Conservation (phyloP, 2,329 filamentous ascomycete species). For the Eutypella sp. region DNA sequence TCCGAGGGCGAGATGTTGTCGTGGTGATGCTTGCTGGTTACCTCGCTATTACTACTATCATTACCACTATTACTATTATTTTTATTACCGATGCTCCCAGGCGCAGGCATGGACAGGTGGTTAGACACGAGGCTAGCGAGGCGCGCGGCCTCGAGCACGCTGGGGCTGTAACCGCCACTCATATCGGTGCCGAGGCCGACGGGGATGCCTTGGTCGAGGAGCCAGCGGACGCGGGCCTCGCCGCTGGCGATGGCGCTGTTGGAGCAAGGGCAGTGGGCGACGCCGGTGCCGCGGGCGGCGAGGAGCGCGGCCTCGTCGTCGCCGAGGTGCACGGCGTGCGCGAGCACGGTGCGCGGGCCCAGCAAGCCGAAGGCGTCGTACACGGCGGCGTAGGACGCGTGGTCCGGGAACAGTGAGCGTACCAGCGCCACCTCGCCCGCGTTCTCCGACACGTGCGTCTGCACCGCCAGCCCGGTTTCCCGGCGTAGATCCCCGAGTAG, state of each 20-base stretch:
- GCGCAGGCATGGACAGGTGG: constrained; percentile 55
- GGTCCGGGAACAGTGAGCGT: constrained; percentile 59
- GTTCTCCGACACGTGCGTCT: constrained; percentile 92
- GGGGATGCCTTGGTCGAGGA: constrained; percentile 69
- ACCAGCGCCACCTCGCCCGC: constrained; percentile 68
- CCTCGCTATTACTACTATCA: too few relatives aligned
- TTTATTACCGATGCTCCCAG: constrained; percentile 14
- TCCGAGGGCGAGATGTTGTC: constrained; percentile 9
- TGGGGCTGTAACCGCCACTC: constrained; percentile 78
- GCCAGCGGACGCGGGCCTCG: constrained; percentile 65
- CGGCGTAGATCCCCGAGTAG: constrained; percentile 60
- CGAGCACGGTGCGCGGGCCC: constrained; percentile 69
- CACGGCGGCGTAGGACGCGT: constrained; percentile 64
- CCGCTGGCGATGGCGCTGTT: constrained; percentile 82
- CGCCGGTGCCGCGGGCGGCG: constrained; percentile 53
- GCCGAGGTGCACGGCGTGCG: constrained; percentile 75
- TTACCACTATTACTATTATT: too few relatives aligned
- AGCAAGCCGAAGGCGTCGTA: constrained; percentile 73
- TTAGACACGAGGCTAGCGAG: constrained; percentile 77
- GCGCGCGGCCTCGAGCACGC: constrained; percentile 75
- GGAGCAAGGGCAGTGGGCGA: constrained; percentile 82
- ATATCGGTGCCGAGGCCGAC: constrained; percentile 90
- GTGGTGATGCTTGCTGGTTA: too few relatives aligned
- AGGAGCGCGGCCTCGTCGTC: constrained; percentile 63
- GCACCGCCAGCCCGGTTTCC: constrained; percentile 62